A percentile compares a stretch with the other conserved stretches of the same genome.
These are phyloP conservation scores for Cadophora gregata DNA, from an alignment of 2,329 filamentous ascomycete species.

Conservation along the genomic window DNA sequence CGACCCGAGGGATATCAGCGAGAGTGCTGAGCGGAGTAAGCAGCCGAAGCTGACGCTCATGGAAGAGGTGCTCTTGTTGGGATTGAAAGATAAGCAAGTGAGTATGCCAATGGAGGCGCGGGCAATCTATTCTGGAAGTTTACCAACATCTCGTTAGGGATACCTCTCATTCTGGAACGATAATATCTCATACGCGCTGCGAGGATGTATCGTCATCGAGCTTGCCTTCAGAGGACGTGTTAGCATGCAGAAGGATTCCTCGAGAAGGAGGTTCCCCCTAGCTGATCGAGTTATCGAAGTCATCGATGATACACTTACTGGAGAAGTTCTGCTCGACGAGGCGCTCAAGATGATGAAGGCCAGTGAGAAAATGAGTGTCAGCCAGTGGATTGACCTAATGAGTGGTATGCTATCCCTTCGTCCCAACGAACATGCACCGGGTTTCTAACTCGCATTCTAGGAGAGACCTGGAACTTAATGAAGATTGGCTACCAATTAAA, in stretches of 20 bases:
- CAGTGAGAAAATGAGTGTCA: constrained; percentile 99
- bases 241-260: constrained; percentile 97
- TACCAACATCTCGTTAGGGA: constrained; percentile 62
- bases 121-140: constrained; percentile 13
- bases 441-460: constrained; percentile 52
- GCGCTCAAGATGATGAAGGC: constrained; percentile 99
- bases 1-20: constrained; percentile 95
- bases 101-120: constrained; percentile 41
- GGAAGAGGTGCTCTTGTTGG: constrained; percentile 96
- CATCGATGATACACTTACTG: constrained; percentile 93
- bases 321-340: constrained; percentile 96
- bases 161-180: constrained; percentile 99
- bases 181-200: constrained; percentile 97
- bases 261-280: constrained; percentile 87
- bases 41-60: constrained; percentile 98
- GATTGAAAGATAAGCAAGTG: constrained; percentile 98
- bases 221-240: constrained; percentile 94
- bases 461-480: constrained; percentile 99
- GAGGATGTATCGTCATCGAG: constrained; percentile 98
- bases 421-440: constrained; percentile 18
- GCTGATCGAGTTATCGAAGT: constrained; percentile 96
- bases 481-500: constrained; percentile 99
- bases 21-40: constrained; percentile 94
- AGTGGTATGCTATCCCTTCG: constrained; percentile 66
- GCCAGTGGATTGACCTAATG: constrained; percentile 98